Conservation (phyloP, 371 early-diverging fungal genomes). For the Amoeboaphelidium occidentale region DNA sequence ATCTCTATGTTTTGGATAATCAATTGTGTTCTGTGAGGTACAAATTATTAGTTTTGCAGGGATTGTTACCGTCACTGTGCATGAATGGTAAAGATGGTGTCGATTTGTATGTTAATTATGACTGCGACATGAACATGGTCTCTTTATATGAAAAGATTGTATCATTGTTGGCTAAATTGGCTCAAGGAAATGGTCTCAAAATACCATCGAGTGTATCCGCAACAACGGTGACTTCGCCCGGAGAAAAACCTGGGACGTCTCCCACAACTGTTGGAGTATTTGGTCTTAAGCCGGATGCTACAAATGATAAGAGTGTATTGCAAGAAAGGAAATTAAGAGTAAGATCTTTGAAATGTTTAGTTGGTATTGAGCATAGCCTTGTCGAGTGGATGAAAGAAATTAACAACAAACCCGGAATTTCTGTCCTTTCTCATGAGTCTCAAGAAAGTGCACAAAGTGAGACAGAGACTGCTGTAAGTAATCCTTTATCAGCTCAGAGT, state of each 20-base stretch:
- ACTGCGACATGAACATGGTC: constrained; percentile 19
- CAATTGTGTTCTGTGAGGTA: constrained; percentile 18
- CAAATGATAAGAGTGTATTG: constrained; percentile 8
- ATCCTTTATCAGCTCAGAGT: no score
- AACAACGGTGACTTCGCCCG: neutral
- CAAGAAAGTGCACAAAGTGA: neutral
- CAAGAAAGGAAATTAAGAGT: constrained; percentile 15
- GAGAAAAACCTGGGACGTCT: constrained; percentile 1
- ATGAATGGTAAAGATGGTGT: constrained; percentile 19
- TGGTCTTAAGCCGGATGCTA: constrained; percentile 2
- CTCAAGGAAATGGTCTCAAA: constrained; percentile 13
- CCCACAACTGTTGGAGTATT: neutral
- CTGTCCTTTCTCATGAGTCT: neutral
- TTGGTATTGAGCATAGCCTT: constrained; percentile 14
- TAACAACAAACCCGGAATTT: constrained; percentile 4
- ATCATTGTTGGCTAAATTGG: constrained; percentile 11
- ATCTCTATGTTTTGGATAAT: constrained; percentile 10
- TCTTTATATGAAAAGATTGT: constrained; percentile 21
- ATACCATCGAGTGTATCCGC: constrained; percentile 1
- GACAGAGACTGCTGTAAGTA: no score
- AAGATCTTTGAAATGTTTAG: constrained; percentile 13
- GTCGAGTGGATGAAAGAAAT: constrained; percentile 18
- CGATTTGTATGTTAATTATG: constrained; percentile 30
- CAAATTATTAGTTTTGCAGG: constrained; percentile 20
- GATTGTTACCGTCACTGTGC: constrained; percentile 15